Evolutionary conservation across 2,329 filamentous ascomycete genomes (phyloP), one percentile per base, ranked within the genome.

Genomic region (Claviceps sp.): DNA sequence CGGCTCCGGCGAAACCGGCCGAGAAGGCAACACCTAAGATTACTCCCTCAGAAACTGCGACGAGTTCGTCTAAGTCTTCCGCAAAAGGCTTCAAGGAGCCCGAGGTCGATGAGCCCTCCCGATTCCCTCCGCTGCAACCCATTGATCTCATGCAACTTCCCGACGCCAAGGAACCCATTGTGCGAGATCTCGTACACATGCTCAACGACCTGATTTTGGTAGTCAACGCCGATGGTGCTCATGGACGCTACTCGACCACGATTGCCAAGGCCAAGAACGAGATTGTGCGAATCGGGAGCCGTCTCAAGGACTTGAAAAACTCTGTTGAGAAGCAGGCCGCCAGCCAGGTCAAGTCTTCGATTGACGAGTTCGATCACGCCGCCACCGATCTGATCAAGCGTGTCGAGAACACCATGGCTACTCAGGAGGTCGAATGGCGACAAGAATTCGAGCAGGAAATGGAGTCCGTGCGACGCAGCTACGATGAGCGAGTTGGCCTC

Each of bases 121-220:
- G 71, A 55, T 78, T 78, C 64, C 80, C 80, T 51, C 78, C 84
- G 44, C 72, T 83, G 19, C 71, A 82, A 55, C 80, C 81, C 16
- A 88, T 97, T 59, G 87, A 95, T 63, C 81, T 89, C 55, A 73
- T 96, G 54, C 78, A 78, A 49, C 78, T 94, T 24, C 76, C 80
- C 51, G 80, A 89, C 61, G 88, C 86, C 50, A 81, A 83, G 54
- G 91, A 97, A 65, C 87, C 88, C 30, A 78, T 95, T 39, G 87
- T 97, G 22, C 89, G 96, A 69, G 89, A 97, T 62, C 76, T 98
- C 5, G 89, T 95, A 54, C 91, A 88, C 72, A 91, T 95, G 71
- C 78, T 98, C 61, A 98, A 98, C 71, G 89, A 95, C 68, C 85
- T 98, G 61, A 95, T 98, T 64, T 83, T 87, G 8, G 88, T 94